These are phyloP conservation scores for Arachis hypogaea DNA, from an alignment of 306 rosid species.

Conservation along the genomic window DNA sequence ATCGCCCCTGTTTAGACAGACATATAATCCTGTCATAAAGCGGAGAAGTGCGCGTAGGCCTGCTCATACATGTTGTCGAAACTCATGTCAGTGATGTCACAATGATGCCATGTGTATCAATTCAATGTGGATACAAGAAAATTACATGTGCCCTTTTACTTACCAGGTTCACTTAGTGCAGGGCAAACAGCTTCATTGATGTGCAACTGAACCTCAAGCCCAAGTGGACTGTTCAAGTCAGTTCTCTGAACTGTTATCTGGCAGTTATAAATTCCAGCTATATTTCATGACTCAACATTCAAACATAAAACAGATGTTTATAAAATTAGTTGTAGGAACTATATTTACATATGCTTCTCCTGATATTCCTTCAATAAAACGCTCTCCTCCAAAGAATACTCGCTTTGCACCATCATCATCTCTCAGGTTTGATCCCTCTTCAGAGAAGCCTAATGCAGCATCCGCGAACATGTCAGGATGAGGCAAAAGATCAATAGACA, in stretches of 20 bases:
- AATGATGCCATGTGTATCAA: conserved; percentile 11
- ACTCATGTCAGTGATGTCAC: conserved; percentile 17
- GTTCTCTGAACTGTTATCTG: conserved; percentile 93
- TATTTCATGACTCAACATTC: conserved; percentile 39
- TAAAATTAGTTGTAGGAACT: conserved; percentile 30
- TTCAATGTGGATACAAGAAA: conserved; percentile 30
- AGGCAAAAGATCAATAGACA: conserved; percentile 93
- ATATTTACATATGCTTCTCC: conserved; percentile 87
- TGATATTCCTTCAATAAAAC: conserved; percentile 88
- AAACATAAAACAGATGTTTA: conserved; percentile 9
- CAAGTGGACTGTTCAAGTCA: conserved; percentile 86
- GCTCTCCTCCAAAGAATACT: conserved; percentile 92
- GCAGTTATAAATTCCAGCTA: conserved; percentile 39
- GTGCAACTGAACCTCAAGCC: conserved; percentile 90
- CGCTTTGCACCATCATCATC: conserved; percentile 96
- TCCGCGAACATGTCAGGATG: conserved; percentile 95
- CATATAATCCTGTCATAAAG: conserved; percentile 83
- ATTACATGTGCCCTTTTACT: conserved; percentile 14
- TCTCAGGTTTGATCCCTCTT: conserved; percentile 66
- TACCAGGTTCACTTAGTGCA: conserved; percentile 93
- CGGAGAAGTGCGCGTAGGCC: conserved; percentile 96
- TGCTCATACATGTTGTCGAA: conserved; percentile 45
- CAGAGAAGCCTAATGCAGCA: conserved; percentile 53
- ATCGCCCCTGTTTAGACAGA: conserved; percentile 86
- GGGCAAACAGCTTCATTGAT: conserved; percentile 92